Conservation (phyloP, 176 grass and related monocot genomes). For the Carex littledalei region DNA sequence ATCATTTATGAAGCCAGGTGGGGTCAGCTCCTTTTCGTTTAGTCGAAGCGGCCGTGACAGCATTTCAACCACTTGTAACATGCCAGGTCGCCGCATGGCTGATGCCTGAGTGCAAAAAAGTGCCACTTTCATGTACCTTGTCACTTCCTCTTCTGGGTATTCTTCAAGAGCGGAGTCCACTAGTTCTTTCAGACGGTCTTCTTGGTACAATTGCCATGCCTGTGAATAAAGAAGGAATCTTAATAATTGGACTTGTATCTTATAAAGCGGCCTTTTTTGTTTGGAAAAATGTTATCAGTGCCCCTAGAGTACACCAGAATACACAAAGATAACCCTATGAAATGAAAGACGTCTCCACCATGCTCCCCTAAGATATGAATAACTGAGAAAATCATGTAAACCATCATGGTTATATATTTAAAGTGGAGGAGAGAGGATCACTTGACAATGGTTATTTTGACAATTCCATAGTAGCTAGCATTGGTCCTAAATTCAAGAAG, state of each 20-base stretch:
- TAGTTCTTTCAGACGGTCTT: slow-evolving; percentile 48
- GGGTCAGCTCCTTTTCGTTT: slow-evolving; percentile 70
- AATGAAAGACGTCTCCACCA: not conserved
- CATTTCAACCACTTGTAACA: slow-evolving; percentile 77
- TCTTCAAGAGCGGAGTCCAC: slow-evolving; percentile 40
- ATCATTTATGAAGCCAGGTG: slow-evolving; percentile 57
- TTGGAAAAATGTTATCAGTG: not conserved
- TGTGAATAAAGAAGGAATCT: slow-evolving; percentile 25
- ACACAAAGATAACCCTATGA: not conserved
- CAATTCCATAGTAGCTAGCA: no score
- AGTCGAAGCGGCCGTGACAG: slow-evolving; percentile 57
- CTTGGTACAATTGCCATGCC: slow-evolving; percentile 74
- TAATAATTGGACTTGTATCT: not conserved
- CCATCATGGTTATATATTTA: not conserved
- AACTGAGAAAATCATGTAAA: not conserved
- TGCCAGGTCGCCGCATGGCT: slow-evolving; percentile 44
- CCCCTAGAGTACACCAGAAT: not conserved
- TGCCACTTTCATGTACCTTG: slow-evolving; percentile 68
- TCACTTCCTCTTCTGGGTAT: slow-evolving; percentile 65
- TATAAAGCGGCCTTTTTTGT: not conserved
- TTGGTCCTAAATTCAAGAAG: no score
- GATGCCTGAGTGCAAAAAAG: slow-evolving; percentile 87
- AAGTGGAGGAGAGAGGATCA: no score
- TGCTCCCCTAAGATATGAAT: not conserved
- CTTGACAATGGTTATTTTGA: no score